A percentile compares a stretch with the other conserved stretches of the same genome.
These are phyloP conservation scores for Massariosphaeria phaeospora DNA, from an alignment of 495 filamentous ascomycete species.

Conservation along the genomic window DNA sequence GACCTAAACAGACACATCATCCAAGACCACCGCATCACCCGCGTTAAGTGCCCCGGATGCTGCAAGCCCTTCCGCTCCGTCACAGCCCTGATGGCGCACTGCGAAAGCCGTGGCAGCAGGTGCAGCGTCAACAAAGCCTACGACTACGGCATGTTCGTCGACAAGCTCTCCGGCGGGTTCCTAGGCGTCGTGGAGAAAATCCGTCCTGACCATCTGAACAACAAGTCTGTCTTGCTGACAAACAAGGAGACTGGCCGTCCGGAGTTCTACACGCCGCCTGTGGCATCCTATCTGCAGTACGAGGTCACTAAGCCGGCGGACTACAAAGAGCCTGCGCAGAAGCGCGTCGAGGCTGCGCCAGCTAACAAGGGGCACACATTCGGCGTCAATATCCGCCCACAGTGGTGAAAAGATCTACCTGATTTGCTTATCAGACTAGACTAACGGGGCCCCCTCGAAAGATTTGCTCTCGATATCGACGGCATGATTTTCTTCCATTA, in stretches of 20 bases:
- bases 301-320: constrained; percentile 18
- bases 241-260: constrained; percentile 4
- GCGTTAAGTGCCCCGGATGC: constrained; percentile 42
- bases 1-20: constrained; percentile 35
- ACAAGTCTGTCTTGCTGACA: constrained; percentile 1
- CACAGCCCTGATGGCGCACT: constrained; percentile 47
- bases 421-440: no score
- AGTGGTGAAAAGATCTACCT: no score
- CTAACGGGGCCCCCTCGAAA: no score
- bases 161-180: constrained; percentile 50
- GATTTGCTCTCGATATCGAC: no score
- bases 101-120: constrained; percentile 43
- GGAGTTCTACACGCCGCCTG: constrained; percentile 13
- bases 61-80: constrained; percentile 44
- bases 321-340: constrained; percentile 10
- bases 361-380: neutral
- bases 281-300: constrained; percentile 23
- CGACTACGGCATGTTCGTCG: constrained; percentile 43
- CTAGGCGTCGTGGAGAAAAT: constrained; percentile 22
- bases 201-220: constrained; percentile 22
- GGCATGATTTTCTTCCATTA: no score
- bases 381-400: no score
- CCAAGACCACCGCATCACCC: constrained; percentile 23
- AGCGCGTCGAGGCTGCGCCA: neutral
- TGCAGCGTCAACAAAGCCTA: constrained; percentile 44